These are phyloP conservation scores for Acacia crassicarpa DNA, from an alignment of 306 rosid species.

Conservation along the genomic window DNA sequence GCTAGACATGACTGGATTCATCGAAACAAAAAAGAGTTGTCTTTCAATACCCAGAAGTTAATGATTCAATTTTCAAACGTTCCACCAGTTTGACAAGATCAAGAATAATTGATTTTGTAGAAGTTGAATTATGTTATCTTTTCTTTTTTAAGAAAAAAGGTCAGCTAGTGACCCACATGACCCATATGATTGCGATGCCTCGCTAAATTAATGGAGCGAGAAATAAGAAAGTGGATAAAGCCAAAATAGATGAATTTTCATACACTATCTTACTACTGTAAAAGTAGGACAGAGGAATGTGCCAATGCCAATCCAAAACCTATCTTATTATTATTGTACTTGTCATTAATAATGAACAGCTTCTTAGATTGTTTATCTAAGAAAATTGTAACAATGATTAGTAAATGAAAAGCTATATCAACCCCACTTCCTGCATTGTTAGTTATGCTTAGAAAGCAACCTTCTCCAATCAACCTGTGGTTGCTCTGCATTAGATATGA, in stretches of 20 bases:
- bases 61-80: neutral
- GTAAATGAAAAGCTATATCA: neutral
- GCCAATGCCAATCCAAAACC: neutral
- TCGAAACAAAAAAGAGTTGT: too few relatives aligned
- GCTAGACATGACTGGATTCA: too few relatives aligned
- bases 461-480: neutral
- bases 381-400: neutral
- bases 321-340: neutral
- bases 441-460: neutral
- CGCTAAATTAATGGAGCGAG: neutral
- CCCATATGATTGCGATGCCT: neutral
- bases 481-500: constrained; percentile 9
- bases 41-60: too few relatives aligned
- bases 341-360: neutral
- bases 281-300: neutral
- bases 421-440: too few relatives aligned
- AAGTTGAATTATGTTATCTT: neutral
- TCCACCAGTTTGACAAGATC: neutral
- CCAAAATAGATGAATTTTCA: neutral
- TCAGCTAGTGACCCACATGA: neutral
- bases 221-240: neutral
- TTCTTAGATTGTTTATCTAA: neutral
- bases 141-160: neutral
- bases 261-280: neutral
- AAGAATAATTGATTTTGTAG: neutral